These are phyloP conservation scores for Termitomyces sp. DNA, from an alignment of 768 basidiomycete species.

Conservation along the genomic window DNA sequence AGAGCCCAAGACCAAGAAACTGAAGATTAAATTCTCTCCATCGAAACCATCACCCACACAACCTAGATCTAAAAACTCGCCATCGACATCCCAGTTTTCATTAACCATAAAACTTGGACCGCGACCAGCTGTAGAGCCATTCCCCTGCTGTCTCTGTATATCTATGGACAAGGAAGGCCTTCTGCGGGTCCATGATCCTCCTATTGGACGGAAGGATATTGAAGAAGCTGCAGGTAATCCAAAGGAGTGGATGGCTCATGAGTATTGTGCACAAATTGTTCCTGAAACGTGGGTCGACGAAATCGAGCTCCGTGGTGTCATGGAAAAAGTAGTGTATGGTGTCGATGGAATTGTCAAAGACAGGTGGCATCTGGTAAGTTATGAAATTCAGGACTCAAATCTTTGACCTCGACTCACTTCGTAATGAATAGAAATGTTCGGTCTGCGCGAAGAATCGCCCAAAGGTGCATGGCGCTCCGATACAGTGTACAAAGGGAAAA, in stretches of 20 bases:
- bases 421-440: conserved; percentile 71
- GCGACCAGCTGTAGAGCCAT: conserved; percentile 48
- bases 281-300: conserved; percentile 93
- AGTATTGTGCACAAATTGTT: conserved; percentile 69
- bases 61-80: conserved; percentile 2
- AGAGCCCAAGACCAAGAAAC: conserved; percentile 42
- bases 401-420: not conserved
- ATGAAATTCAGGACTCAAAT: not conserved
- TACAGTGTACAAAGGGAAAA: conserved; percentile 93
- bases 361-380: conserved; percentile 84
- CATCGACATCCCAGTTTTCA: conserved; percentile 32
- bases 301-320: conserved; percentile 37
- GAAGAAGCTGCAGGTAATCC: conserved; percentile 40
- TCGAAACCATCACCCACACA: conserved; percentile 16
- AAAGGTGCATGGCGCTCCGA: conserved; percentile 72
- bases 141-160: conserved; percentile 67
- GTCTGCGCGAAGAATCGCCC: conserved; percentile 65
- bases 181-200: conserved; percentile 64
- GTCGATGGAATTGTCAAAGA: conserved; percentile 86
- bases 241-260: conserved; percentile 70
- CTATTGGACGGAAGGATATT: conserved; percentile 46
- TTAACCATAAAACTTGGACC: conserved; percentile 67
- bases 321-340: conserved; percentile 65
- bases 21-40: conserved; percentile 32
- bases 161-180: conserved; percentile 48